A percentile compares a stretch with the other conserved stretches of the same genome.
These are phyloP conservation scores for Fusarium fracticaudum DNA, from an alignment of 2,329 filamentous ascomycete species.

Conservation along the genomic window DNA sequence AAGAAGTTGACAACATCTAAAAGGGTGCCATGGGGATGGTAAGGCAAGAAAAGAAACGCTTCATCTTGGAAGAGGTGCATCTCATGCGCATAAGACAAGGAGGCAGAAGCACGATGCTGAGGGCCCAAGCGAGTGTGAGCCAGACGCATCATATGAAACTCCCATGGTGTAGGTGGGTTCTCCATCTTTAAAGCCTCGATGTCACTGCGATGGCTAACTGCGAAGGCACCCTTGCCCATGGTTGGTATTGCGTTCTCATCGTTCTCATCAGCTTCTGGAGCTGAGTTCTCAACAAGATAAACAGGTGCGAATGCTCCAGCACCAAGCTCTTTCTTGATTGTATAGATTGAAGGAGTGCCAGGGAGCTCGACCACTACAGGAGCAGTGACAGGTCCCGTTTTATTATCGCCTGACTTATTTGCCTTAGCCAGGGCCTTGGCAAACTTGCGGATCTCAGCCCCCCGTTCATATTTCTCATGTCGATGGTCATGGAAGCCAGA, in stretches of 20 bases:
- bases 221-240: slow-evolving; percentile 71
- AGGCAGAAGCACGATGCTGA: slow-evolving; percentile 76
- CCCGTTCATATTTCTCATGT: slow-evolving; percentile 69
- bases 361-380: slow-evolving; percentile 75
- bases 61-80: slow-evolving; percentile 93
- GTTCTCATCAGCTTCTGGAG: slow-evolving; percentile 56
- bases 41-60: slow-evolving; percentile 88
- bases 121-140: slow-evolving; percentile 80
- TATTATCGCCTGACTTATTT: slow-evolving; percentile 70
- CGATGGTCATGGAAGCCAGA: slow-evolving; percentile 82
- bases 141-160: slow-evolving; percentile 94
- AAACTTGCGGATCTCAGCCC: slow-evolving; percentile 82
- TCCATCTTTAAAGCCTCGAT: slow-evolving; percentile 97
- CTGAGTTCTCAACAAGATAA: slow-evolving; percentile 85
- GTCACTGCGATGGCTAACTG: slow-evolving; percentile 62
- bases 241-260: slow-evolving; percentile 57
- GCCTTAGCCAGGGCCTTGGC: slow-evolving; percentile 72
- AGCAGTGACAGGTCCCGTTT: slow-evolving; percentile 64
- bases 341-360: slow-evolving; percentile 73
- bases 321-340: slow-evolving; percentile 84
- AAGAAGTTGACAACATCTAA: slow-evolving; percentile 95
- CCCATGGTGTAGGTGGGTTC: slow-evolving; percentile 87
- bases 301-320: slow-evolving; percentile 96
- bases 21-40: slow-evolving; percentile 87
- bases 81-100: slow-evolving; percentile 85